Conservation (phyloP, 2,329 filamentous ascomycete species). For the Akanthomyces dipterigenus region DNA sequence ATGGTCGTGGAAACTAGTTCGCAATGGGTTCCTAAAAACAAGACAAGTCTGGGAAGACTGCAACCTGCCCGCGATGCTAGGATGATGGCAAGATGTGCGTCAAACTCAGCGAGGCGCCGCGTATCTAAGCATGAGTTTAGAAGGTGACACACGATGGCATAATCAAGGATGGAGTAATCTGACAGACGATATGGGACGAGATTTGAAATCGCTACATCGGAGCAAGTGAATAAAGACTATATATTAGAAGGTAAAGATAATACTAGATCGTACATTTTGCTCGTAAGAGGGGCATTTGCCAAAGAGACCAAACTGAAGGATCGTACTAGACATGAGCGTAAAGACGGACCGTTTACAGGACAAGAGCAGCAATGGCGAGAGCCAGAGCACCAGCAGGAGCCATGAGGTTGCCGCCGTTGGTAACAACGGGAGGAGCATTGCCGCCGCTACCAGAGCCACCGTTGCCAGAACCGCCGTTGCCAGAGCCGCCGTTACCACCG, state of each 20-base stretch:
- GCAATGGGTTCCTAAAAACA: background rate
- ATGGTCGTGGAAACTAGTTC: background rate
- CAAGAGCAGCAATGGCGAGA: constrained; percentile 10
- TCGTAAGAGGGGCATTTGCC: background rate
- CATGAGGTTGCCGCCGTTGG: constrained; percentile 2
- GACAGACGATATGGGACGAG: background rate
- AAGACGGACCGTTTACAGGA: constrained; percentile 5
- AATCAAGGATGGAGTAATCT: background rate
- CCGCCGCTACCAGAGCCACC: background rate
- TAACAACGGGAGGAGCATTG: background rate
- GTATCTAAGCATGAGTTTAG: background rate
- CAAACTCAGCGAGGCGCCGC: no score
- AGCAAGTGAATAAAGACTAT: background rate
- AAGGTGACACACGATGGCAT: background rate
- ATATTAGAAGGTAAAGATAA: constrained; percentile 5
- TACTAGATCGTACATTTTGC: constrained; percentile 9
- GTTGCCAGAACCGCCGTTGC: background rate
- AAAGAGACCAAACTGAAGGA: background rate
- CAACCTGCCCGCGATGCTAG: no score
- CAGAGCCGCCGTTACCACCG: background rate
- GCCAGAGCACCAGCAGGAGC: constrained; percentile 9
- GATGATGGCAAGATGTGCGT: no score
- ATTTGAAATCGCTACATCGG: background rate
- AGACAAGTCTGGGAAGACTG: background rate
- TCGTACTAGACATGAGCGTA: background rate